Base-by-base conservation (phyloP, 2,329 filamentous ascomycete species). In the Neonectria faginata region DNA sequence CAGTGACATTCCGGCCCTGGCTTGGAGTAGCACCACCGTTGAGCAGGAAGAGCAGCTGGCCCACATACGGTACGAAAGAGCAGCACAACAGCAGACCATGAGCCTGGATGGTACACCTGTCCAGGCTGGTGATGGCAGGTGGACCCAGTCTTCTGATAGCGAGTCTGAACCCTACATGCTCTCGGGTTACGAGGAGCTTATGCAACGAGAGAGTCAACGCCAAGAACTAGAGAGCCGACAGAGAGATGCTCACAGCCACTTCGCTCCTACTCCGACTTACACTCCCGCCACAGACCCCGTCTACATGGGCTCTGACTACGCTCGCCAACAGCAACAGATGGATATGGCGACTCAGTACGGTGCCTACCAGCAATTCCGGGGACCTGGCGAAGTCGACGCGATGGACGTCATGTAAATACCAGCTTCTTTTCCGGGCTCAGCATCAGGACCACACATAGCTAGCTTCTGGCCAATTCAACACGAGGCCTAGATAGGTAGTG, bases 151-250 rank as follows among this genome's bases (percentile, higher is more conserved):
- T 48, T 60, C 70, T 20, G 79, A 73, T 67, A 78, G 50, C 4
- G 84, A 87, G 65, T 88, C 87, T 42, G 93, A 97, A 78, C 93
- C 93, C 0, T 97, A 97, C 79, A 97, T 97, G 87, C 78, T 87
- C 52, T 90, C 88, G 7, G 94, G 94, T 14, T 97, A 97, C 75
- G 91, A 93, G 73, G 83, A 88, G 74, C 80, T 92, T 62, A 88
- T 90, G 63, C 83, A 84, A 62, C 84, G 88, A 58, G 89, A 92
- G 73, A 88, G 90, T 66, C 85, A 91, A 71, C 75, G 73, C 39
- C 68, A 77, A 48, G 67, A 69, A 44, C 67, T 79, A 62, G 74
- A 79, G 57, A 73, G 72, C 52, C 73, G 73, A 33, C 70, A 78
- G 5, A 82, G 80, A 67, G 79, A 82, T 51, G 75, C 79, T 44